These are phyloP conservation scores for Exutisphaerella laricina DNA, from an alignment of 2,329 filamentous ascomycete genomes.

Conservation along the genomic window DNA sequence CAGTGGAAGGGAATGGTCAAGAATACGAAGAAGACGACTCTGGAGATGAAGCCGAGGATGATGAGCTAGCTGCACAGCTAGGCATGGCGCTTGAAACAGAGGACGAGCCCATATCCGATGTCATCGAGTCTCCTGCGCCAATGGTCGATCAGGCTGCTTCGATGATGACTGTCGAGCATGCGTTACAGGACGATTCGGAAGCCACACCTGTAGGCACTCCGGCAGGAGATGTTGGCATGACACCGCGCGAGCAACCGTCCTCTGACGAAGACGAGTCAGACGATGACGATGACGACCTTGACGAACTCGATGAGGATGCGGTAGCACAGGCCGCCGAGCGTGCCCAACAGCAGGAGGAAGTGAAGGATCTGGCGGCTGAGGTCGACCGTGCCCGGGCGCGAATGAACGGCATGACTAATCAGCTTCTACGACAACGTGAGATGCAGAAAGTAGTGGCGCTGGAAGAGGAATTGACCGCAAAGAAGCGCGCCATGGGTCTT, in stretches of 20 bases:
- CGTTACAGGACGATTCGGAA: constrained; percentile 19
- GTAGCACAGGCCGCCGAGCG: constrained; percentile 44
- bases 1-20: constrained; percentile 31
- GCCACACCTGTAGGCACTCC: constrained; percentile 20
- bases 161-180: constrained; percentile 20
- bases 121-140: constrained; percentile 26
- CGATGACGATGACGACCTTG: constrained; percentile 41
- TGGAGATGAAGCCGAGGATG: constrained; percentile 30
- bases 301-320: constrained; percentile 57
- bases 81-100: constrained; percentile 38
- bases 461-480: constrained; percentile 50
- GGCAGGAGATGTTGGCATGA: constrained; percentile 21
- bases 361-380: constrained; percentile 50
- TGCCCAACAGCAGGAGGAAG: constrained; percentile 48
- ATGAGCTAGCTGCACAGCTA: constrained; percentile 30
- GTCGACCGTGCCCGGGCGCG: constrained; percentile 38
- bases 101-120: constrained; percentile 24
- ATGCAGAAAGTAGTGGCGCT: constrained; percentile 46
- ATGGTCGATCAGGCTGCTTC: constrained; percentile 26
- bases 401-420: constrained; percentile 39
- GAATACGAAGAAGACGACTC: constrained; percentile 39
- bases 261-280: constrained; percentile 45
- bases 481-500: constrained; percentile 41
- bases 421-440: constrained; percentile 47
- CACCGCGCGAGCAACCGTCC: constrained; percentile 27